Evolutionary conservation across 1,284 basidiomycete genomes (phyloP).

Genomic region (Boletus semigastroideus): DNA sequence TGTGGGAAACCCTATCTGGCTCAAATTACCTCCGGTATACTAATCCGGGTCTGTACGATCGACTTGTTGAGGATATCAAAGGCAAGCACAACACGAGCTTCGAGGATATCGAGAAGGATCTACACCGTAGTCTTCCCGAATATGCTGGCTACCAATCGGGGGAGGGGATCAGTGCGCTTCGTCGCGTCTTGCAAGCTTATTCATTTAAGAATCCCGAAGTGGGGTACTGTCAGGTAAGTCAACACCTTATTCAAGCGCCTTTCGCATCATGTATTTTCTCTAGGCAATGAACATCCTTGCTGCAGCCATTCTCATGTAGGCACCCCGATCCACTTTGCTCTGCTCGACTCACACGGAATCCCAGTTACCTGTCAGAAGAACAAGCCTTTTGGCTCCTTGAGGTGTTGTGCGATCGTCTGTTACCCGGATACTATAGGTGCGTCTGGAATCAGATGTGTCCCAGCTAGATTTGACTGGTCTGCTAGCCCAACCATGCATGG

Average conservation of each 20-base stretch:
- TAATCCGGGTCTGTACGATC: constrained; percentile 85
- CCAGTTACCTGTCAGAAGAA: constrained; percentile 97
- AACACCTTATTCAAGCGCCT: constrained; percentile 8
- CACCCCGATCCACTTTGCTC: constrained; percentile 2
- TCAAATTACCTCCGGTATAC: constrained; percentile 90
- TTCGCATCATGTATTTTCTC: constrained; percentile 23
- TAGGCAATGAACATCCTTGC: constrained; percentile 94
- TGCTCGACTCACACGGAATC: constrained; percentile 9
- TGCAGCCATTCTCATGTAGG: constrained; percentile 87
- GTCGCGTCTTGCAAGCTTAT: constrained; percentile 94
- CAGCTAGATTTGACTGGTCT: constrained; percentile 4
- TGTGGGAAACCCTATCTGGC: constrained; percentile 98
- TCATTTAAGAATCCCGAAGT: constrained; percentile 96
- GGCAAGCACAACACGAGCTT: constrained; percentile 87
- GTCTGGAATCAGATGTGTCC: constrained; percentile 25
- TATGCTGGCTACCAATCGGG: constrained; percentile 93
- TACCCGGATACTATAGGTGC: constrained; percentile 97
- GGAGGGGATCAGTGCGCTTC: constrained; percentile 80
- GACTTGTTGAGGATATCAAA: constrained; percentile 76
- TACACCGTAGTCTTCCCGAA: constrained; percentile 93
- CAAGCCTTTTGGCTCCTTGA: constrained; percentile 98
- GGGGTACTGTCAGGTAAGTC: constrained; percentile 76
- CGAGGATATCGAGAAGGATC: constrained; percentile 99
- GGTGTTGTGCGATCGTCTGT: constrained; percentile 90
- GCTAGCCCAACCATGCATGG: constrained; percentile 96